A percentile compares a stretch with the other conserved stretches of the same genome.
phyloP scores from a whole-genome alignment of 352 stramenopile species.

The Pythium inflatum region DNA sequence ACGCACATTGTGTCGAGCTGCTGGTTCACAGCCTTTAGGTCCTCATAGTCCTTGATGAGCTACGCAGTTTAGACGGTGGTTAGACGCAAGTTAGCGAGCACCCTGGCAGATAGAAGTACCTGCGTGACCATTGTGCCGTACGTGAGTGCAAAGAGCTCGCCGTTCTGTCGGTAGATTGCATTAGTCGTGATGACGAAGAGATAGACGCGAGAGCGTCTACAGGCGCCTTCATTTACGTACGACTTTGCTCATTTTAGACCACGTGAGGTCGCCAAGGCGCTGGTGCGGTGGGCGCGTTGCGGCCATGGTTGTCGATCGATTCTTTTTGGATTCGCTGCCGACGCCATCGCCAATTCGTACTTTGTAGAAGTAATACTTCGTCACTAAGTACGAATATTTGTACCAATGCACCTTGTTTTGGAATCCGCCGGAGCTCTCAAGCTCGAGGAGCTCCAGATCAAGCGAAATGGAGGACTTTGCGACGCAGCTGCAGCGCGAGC shows the following conservation, averaged over 20 bases:
- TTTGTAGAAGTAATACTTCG: constrained; percentile 14
- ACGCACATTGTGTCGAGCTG: constrained; percentile 95
- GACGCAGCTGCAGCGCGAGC: constrained; percentile 64
- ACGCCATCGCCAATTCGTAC: constrained; percentile 2
- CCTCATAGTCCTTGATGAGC: constrained; percentile 96
- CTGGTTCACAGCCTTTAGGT: constrained; percentile 94
- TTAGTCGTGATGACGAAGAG: not conserved
- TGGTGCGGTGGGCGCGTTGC: constrained; percentile 57
- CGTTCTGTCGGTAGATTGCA: constrained; percentile 66
- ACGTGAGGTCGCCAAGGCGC: constrained; percentile 82
- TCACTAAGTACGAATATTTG: constrained; percentile 5
- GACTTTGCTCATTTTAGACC: constrained; percentile 95
- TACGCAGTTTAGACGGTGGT: constrained; percentile 21
- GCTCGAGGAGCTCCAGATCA: not conserved
- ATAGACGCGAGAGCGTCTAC: too few relatives aligned
- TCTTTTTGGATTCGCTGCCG: not conserved
- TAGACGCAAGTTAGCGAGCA: not conserved
- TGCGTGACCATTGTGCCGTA: constrained; percentile 97
- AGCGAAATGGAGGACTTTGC: constrained; percentile 68
- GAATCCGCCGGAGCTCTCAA: too few relatives aligned
- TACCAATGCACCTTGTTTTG: constrained; percentile 7
- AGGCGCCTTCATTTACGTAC: too few relatives aligned
- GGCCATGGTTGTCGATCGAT: constrained; percentile 42
- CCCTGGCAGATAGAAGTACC: constrained; percentile 30
- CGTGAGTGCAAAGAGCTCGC: constrained; percentile 98